phyloP scores from a whole-genome alignment of 2,329 filamentous ascomycete species.

The Cercospora berteroae region DNA sequence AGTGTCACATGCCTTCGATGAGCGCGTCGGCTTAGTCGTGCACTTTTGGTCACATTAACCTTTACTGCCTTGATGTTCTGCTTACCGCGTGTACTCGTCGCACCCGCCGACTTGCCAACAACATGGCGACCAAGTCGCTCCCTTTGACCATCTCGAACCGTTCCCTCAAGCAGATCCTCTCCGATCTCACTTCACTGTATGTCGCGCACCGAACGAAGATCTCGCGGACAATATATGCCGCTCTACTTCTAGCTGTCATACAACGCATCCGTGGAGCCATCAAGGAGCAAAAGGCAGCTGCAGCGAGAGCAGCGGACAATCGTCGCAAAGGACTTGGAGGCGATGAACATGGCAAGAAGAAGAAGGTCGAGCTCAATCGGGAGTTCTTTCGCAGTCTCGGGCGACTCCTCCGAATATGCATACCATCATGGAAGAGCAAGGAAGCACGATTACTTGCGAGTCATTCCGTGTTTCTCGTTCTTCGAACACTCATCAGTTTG shows the following conservation, averaged over 20 bases:
- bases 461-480: slow-evolving; percentile 88
- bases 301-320: slow-evolving; percentile 63
- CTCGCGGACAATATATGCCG: slow-evolving; percentile 78
- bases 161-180: slow-evolving; percentile 35
- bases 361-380: slow-evolving; percentile 88
- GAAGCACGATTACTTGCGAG: slow-evolving; percentile 82
- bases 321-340: slow-evolving; percentile 39
- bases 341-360: slow-evolving; percentile 49
- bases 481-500: slow-evolving; percentile 87
- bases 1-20: background rate
- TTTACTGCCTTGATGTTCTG: background rate
- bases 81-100: background rate
- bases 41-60: background rate
- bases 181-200: slow-evolving; percentile 67
- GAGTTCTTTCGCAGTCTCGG: slow-evolving; percentile 80
- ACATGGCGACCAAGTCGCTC: slow-evolving; percentile 25
- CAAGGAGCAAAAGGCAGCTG: slow-evolving; percentile 86
- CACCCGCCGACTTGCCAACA: slow-evolving; percentile 7
- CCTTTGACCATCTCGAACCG: slow-evolving; percentile 32
- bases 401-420: slow-evolving; percentile 76
- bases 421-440: slow-evolving; percentile 86
- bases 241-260: slow-evolving; percentile 73
- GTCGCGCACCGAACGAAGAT: slow-evolving; percentile 76
- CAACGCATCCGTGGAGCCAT: slow-evolving; percentile 91
- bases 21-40: slow-evolving; percentile 1